These are phyloP conservation scores for Phragmites australis DNA, from an alignment of 176 grass and related monocot species.

Conservation along the genomic window DNA sequence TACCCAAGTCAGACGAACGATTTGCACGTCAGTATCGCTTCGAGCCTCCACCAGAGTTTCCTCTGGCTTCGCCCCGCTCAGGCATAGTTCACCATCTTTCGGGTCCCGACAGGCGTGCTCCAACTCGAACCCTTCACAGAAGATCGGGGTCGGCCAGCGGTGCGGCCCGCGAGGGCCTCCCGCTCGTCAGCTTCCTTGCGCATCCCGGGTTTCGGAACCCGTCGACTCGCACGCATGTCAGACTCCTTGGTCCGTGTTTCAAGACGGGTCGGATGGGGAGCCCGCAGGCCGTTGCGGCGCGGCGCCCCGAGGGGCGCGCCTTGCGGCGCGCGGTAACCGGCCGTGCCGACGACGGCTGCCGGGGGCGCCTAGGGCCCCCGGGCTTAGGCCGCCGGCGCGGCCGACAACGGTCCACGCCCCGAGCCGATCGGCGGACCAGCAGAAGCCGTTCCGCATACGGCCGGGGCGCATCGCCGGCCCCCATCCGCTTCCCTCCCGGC, in stretches of 20 bases:
- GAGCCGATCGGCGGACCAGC: not conserved
- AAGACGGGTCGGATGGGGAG: slow-evolving; percentile 2
- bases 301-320: no score
- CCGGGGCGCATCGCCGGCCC: slow-evolving; percentile 50
- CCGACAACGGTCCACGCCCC: no score
- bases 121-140: slow-evolving; percentile 79
- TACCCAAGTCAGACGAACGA: slow-evolving; percentile 88
- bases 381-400: no score
- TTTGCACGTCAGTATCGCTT: slow-evolving; percentile 80
- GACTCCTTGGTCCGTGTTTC: slow-evolving; percentile 6
- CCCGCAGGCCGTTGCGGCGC: not conserved
- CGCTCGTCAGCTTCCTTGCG: not conserved
- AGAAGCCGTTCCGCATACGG: slow-evolving; percentile 14
- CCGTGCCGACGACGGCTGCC: no score
- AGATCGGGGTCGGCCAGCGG: slow-evolving; percentile 56
- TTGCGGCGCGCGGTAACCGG: not conserved
- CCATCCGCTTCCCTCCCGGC: slow-evolving; percentile 72
- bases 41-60: slow-evolving; percentile 89
- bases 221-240: no score
- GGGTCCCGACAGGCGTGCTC: slow-evolving; percentile 76
- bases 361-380: no score
- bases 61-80: slow-evolving; percentile 73
- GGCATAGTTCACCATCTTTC: slow-evolving; percentile 90
- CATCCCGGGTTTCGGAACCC: no score
- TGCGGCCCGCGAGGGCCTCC: slow-evolving; percentile 18